Percentiles rank a stretch among this genome's conserved stretches.
Conservation (phyloP, 805 yeast genomes). For the Saccharomycopsis malanga region DNA sequence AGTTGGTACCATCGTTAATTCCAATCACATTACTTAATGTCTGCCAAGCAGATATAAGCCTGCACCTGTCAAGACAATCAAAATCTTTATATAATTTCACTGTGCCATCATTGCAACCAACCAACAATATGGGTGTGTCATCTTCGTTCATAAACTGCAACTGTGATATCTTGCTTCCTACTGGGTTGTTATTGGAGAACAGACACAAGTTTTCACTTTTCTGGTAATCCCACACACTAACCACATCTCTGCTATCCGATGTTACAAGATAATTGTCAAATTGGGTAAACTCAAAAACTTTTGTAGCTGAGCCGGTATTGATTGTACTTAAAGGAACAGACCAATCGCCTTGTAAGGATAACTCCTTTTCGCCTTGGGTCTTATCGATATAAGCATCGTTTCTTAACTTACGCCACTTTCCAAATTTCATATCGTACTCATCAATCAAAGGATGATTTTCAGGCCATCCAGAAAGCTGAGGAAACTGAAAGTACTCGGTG, state of each 20-base stretch:
- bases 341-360: slow-evolving; percentile 86
- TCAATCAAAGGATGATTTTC: slow-evolving; percentile 19
- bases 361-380: slow-evolving; percentile 82
- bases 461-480: slow-evolving; percentile 41
- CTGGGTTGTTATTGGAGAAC: slow-evolving; percentile 79
- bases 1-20: slow-evolving; percentile 75
- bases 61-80: slow-evolving; percentile 46
- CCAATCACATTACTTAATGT: slow-evolving; percentile 80
- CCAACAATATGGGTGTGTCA: slow-evolving; percentile 73
- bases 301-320: slow-evolving; percentile 75
- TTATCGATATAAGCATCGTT: slow-evolving; percentile 81
- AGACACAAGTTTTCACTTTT: slow-evolving; percentile 47
- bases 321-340: slow-evolving; percentile 49
- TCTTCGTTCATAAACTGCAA: slow-evolving; percentile 85
- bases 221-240: slow-evolving; percentile 87
- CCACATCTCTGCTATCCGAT: slow-evolving; percentile 76
- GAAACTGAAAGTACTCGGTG: slow-evolving; percentile 90
- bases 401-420: slow-evolving; percentile 74
- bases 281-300: slow-evolving; percentile 72
- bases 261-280: slow-evolving; percentile 79
- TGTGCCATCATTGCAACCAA: slow-evolving; percentile 94
- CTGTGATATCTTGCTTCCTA: slow-evolving; percentile 85
- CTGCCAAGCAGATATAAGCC: slow-evolving; percentile 83
- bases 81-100: slow-evolving; percentile 78
- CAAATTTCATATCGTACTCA: slow-evolving; percentile 20